Evolutionary conservation across 1,284 basidiomycete genomes (phyloP).

Genomic region (Rhodotorula sp.): DNA sequence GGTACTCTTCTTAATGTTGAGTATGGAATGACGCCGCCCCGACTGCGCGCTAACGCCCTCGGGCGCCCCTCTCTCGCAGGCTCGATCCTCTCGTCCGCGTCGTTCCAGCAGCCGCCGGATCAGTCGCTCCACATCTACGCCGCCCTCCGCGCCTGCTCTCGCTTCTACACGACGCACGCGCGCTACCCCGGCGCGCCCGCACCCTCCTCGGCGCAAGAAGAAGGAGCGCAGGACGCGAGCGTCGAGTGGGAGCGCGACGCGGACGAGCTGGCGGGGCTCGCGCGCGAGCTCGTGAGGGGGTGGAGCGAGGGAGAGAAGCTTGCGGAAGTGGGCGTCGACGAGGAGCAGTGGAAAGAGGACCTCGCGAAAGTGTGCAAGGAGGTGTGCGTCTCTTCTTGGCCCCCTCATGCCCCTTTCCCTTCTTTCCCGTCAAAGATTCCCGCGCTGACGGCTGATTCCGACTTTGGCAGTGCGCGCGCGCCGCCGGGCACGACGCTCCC

Average conservation of each 20-base stretch:
- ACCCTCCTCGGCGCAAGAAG: neutral
- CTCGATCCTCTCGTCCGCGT: slow-evolving; percentile 12
- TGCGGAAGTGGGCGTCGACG: slow-evolving; percentile 1
- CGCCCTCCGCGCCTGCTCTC: slow-evolving; percentile 54
- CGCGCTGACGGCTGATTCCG: neutral
- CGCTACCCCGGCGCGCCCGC: slow-evolving; percentile 53
- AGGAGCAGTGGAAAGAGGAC: slow-evolving; percentile 60
- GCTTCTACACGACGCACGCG: slow-evolving; percentile 50
- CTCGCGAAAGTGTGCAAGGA: slow-evolving; percentile 71
- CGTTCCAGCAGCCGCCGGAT: slow-evolving; percentile 22
- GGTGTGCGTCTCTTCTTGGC: slow-evolving; percentile 60
- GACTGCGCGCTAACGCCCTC: too few relatives aligned
- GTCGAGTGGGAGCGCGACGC: slow-evolving; percentile 3
- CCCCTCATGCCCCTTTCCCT: neutral
- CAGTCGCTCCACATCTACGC: slow-evolving; percentile 46
- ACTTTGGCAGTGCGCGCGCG: slow-evolving; percentile 24
- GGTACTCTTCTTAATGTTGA: too few relatives aligned
- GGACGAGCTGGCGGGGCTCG: neutral
- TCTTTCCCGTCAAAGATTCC: neutral
- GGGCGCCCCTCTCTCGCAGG: neutral
- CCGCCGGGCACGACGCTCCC: slow-evolving; percentile 65
- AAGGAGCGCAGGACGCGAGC: slow-evolving; percentile 11
- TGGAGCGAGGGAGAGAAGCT: slow-evolving; percentile 60
- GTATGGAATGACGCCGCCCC: neutral
- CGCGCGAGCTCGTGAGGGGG: neutral